Evolutionary conservation across 768 basidiomycete genomes (phyloP).

Genomic region (Exidia glandulosa): DNA sequence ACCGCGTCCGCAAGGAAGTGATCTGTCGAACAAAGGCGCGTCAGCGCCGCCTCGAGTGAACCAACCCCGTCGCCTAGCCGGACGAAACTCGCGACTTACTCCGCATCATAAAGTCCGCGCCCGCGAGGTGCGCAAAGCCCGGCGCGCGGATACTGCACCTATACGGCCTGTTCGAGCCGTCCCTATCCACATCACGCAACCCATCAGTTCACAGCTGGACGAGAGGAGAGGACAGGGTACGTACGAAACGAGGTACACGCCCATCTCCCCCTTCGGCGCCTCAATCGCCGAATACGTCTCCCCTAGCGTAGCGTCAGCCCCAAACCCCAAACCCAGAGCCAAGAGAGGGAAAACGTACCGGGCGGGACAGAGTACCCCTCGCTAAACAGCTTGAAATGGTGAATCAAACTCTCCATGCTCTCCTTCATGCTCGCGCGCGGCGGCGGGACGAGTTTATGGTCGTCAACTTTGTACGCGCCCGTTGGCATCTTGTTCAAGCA

Average conservation of each 20-base stretch:
- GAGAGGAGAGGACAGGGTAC: conserved; percentile 17
- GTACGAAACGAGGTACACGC: conserved; percentile 90
- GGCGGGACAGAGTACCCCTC: conserved; percentile 96
- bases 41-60: conserved; percentile 20
- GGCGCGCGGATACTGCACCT: conserved; percentile 95
- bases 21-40: conserved; percentile 32
- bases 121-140: conserved; percentile 91
- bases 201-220: background rate
- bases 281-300: conserved; percentile 97
- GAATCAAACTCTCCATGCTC: conserved; percentile 95
- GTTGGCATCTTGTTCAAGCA: conserved; percentile 96
- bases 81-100: conserved; percentile 35
- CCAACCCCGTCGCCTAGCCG: conserved; percentile 4
- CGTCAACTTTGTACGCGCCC: conserved; percentile 88
- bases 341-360: conserved; percentile 23
- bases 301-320: conserved; percentile 13
- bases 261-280: conserved; percentile 99
- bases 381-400: conserved; percentile 98
- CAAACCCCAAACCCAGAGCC: too few species aligned
- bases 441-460: conserved; percentile 94
- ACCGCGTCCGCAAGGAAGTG: conserved; percentile 93
- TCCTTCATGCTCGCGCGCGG: conserved; percentile 98
- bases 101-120: conserved; percentile 97
- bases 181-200: conserved; percentile 30
- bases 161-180: conserved; percentile 93